phyloP scores from a whole-genome alignment of 2,329 filamentous ascomycete genomes.

The Ophiostoma quercus region DNA sequence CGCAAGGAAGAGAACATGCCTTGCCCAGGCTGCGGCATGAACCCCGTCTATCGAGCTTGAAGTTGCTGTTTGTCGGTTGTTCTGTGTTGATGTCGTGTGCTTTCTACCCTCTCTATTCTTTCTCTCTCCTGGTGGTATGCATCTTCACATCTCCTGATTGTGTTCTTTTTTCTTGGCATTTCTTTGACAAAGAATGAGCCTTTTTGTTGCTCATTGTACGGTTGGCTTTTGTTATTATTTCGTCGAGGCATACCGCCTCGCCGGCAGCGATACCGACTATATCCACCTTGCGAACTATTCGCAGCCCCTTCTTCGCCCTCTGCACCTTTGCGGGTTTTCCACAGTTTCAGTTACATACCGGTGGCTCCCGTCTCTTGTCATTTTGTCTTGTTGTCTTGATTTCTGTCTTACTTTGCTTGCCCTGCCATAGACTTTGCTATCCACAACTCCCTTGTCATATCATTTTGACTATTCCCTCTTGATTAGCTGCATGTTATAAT shows the following conservation, averaged over 20 bases:
- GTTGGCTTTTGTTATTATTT: background rate
- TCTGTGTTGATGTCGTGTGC: background rate
- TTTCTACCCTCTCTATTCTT: background rate
- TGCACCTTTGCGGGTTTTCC: background rate
- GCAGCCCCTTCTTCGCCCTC: background rate
- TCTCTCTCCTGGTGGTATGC: background rate
- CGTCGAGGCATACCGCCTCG: background rate
- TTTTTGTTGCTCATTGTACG: background rate
- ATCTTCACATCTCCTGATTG: background rate
- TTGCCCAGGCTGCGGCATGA: constrained; percentile 24
- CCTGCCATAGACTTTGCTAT: background rate
- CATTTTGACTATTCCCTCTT: background rate
- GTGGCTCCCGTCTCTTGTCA: background rate
- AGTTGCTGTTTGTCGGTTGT: background rate
- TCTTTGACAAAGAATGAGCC: background rate
- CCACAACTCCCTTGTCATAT: background rate
- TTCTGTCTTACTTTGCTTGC: background rate
- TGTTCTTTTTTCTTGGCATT: background rate
- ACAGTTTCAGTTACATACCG: background rate
- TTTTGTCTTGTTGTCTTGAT: background rate
- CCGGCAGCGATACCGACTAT: background rate
- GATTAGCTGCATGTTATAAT: background rate
- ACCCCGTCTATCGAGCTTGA: constrained; percentile 19
- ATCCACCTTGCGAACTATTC: background rate
- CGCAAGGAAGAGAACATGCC: background rate